Base-by-base conservation (phyloP, 208 protist genomes). In the Spongospora subterranea region DNA sequence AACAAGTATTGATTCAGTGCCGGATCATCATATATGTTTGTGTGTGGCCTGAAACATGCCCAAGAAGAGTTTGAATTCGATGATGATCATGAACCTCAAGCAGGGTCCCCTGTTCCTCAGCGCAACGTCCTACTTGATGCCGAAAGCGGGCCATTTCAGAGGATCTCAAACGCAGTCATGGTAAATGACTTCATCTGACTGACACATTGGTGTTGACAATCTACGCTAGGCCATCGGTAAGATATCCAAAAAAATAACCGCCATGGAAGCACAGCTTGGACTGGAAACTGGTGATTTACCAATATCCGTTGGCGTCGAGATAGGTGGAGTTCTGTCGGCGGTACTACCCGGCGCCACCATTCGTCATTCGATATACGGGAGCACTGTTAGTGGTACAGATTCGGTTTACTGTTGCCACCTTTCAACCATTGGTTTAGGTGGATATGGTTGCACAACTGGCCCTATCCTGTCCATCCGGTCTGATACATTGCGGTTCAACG, bases 1-100 rank as follows among this genome's bases (percentile, higher is more conserved):
- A n/a, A n/a, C n/a, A n/a, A n/a, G n/a, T n/a, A n/a, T n/a, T 29
- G 54, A 65, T 32, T 29, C 54, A 65, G 54, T 65, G 71, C 17
- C n/a, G 71, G 71, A 35, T 35, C 35, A 43, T 82, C 71, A n/a
- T 82, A 45, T n/a, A n/a, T 82, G 6, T 82, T 82, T n/a, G 71
- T 82, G 6, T 82, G 71, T 43, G 71, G 71, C 13, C n/a, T 82
- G 17, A 6, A n/a, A 20, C 71, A 82, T 43, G 71, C 71, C 13
- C 71, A 82, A 43, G 71, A 82, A 43, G 71, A 82, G 71, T 82
- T 82, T n/a, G 71, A 82, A 43, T 82, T 35, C 71, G 71, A 82
- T n/a, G 17, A 6, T 20, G 71, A 82, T 43, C 6, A 82, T 43
- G 71, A 35, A 43, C 6, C 35, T 20, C 17, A n/a, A 35, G 50